Conservation (phyloP, 2,329 filamentous ascomycete species). For the Orbilia ellipsospora region DNA sequence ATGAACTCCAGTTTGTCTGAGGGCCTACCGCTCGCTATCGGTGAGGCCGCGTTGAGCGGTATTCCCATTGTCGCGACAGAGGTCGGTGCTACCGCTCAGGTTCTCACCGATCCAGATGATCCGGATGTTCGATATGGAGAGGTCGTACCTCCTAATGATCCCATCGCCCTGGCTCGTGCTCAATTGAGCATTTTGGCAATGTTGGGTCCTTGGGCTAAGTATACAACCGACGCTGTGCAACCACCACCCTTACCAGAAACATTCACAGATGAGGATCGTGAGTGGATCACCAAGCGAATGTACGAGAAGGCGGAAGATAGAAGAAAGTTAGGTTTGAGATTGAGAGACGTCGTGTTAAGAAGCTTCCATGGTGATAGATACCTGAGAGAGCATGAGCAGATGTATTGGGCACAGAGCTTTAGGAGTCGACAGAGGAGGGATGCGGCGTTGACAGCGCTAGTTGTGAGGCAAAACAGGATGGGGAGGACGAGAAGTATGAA, state of each 20-base stretch:
- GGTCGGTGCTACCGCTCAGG: constrained; percentile 69
- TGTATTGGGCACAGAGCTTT: constrained; percentile 66
- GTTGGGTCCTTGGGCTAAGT: constrained; percentile 71
- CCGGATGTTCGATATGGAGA: constrained; percentile 69
- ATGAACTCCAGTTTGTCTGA: constrained; percentile 70
- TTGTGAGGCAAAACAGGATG: constrained; percentile 37
- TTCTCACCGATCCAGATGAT: constrained; percentile 68
- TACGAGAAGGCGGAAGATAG: constrained; percentile 71
- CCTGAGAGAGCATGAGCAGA: constrained; percentile 72
- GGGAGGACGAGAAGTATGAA: constrained; percentile 49
- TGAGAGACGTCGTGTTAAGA: constrained; percentile 70
- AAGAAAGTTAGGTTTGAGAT: constrained; percentile 70
- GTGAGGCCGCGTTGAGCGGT: constrained; percentile 70
- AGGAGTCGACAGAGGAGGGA: constrained; percentile 39
- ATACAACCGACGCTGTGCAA: constrained; percentile 67
- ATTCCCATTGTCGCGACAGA: constrained; percentile 70
- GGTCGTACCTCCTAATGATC: constrained; percentile 74
- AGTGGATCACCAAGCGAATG: constrained; percentile 69
- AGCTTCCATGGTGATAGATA: constrained; percentile 71
- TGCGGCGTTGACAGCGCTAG: constrained; percentile 34
- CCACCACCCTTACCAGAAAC: constrained; percentile 65
- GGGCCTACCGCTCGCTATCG: constrained; percentile 69
- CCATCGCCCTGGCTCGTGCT: constrained; percentile 70
- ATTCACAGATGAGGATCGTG: constrained; percentile 67
- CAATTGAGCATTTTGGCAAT: constrained; percentile 73